Evolutionary conservation across 345 rosid species (phyloP).

Genomic region (Pelargonium nanum): DNA sequence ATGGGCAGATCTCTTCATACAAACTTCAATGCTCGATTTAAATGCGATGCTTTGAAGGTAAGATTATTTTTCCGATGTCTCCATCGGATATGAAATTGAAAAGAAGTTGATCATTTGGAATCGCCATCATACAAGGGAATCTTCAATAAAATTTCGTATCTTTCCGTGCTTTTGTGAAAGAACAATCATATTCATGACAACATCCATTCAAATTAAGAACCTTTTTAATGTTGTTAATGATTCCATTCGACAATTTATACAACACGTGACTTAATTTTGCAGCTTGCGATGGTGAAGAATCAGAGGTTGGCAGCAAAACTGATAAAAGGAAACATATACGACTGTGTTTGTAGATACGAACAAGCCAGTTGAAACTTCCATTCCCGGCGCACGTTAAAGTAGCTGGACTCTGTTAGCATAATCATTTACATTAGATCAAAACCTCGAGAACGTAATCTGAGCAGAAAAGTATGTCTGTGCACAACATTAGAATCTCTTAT

Average conservation of each 20-base stretch:
- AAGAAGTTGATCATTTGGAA: not conserved
- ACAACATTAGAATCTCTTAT: not conserved
- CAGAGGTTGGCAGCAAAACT: conserved; percentile 91
- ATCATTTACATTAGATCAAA: not conserved
- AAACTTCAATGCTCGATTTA: conserved; percentile 68
- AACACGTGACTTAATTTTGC: conserved; percentile 16
- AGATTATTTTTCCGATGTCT: not conserved
- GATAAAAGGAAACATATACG: conserved; percentile 72
- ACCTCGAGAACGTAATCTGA: not conserved
- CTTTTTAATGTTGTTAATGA: not conserved
- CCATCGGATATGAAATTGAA: not conserved
- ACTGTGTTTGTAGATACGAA: conserved; percentile 90
- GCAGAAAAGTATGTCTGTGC: not conserved
- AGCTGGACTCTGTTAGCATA: not conserved
- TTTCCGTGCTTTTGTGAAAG: not conserved
- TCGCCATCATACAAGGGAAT: too few relatives aligned
- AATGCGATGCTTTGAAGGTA: conserved; percentile 89
- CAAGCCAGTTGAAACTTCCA: conserved; percentile 27
- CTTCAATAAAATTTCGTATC: too few relatives aligned
- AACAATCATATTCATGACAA: not conserved
- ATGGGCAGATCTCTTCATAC: conserved; percentile 99
- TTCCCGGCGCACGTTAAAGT: not conserved
- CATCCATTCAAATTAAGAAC: not conserved
- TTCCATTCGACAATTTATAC: not conserved
- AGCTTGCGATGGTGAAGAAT: conserved; percentile 99